phyloP scores from a whole-genome alignment of 129 eudicot genomes.

The Dittrichia graveolens region DNA sequence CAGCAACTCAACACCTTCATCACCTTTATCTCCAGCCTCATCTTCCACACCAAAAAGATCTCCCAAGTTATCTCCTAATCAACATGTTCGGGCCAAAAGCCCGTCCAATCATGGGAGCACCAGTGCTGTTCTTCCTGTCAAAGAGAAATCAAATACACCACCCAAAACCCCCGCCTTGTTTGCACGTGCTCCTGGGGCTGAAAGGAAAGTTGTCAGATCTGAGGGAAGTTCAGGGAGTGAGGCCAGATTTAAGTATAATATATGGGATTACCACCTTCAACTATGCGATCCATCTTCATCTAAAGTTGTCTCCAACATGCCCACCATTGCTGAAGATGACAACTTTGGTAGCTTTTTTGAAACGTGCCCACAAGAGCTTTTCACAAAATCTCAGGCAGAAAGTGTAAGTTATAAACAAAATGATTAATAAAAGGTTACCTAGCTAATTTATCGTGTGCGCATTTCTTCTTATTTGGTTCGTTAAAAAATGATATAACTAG shows the following conservation, averaged over 20 bases:
- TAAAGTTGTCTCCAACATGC: constrained; percentile 31
- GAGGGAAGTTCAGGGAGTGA: constrained; percentile 33
- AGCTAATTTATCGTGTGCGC: constrained; percentile 24
- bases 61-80: constrained; percentile 40
- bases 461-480: background rate
- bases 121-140: constrained; percentile 22
- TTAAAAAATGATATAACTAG: background rate
- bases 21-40: constrained; percentile 70
- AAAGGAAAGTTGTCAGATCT: constrained; percentile 36
- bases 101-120: constrained; percentile 29
- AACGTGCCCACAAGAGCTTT: constrained; percentile 62
- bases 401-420: constrained; percentile 51
- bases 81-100: constrained; percentile 38
- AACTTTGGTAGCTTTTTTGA: constrained; percentile 72
- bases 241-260: constrained; percentile 56
- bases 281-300: constrained; percentile 30
- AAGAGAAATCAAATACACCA: constrained; percentile 41
- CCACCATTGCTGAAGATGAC: constrained; percentile 30
- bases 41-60: constrained; percentile 47
- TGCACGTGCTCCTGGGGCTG: constrained; percentile 73
- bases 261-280: constrained; percentile 86
- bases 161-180: constrained; percentile 39
- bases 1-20: constrained; percentile 88
- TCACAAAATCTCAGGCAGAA: constrained; percentile 38
- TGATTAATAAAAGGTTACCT: constrained; percentile 55